Conservation (phyloP, 2,329 filamentous ascomycete species). For the Teratosphaeria destructans region DNA sequence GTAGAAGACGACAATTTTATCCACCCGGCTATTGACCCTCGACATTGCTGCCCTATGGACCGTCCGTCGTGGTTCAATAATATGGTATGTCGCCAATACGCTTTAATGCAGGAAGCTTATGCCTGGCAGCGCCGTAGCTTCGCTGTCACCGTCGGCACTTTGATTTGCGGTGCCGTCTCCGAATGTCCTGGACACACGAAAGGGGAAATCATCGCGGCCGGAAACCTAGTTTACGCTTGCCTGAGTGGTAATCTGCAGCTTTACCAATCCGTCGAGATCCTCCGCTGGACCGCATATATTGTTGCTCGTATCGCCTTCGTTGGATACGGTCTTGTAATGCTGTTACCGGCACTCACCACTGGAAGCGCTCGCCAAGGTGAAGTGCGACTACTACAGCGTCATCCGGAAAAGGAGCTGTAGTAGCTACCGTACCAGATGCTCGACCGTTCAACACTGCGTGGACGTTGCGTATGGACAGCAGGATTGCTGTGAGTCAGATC, state of each 20-base stretch:
- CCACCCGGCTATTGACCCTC: no score
- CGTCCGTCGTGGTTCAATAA: no score
- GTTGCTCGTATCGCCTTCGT: not conserved
- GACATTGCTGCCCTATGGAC: no score
- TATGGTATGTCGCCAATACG: no score
- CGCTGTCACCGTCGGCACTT: not conserved
- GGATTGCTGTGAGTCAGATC: not conserved
- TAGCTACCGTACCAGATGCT: not conserved
- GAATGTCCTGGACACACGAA: not conserved
- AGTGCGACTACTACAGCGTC: not conserved
- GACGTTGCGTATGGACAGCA: not conserved
- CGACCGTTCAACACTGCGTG: not conserved
- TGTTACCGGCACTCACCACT: not conserved
- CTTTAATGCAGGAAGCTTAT: not conserved
- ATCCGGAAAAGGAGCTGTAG: not conserved
- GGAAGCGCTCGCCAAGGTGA: not conserved
- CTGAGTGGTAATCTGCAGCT: not conserved
- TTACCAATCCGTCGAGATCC: not conserved
- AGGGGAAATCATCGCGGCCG: not conserved
- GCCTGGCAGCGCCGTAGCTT: not conserved
- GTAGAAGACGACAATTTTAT: no score
- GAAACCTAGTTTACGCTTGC: not conserved
- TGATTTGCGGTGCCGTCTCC: not conserved
- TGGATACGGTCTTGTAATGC: not conserved
- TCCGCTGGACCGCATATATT: not conserved